Evolutionary conservation across 2,329 filamentous ascomycete species (phyloP), one percentile per base, ranked within the genome.

Genomic region (Fusarium sp.): DNA sequence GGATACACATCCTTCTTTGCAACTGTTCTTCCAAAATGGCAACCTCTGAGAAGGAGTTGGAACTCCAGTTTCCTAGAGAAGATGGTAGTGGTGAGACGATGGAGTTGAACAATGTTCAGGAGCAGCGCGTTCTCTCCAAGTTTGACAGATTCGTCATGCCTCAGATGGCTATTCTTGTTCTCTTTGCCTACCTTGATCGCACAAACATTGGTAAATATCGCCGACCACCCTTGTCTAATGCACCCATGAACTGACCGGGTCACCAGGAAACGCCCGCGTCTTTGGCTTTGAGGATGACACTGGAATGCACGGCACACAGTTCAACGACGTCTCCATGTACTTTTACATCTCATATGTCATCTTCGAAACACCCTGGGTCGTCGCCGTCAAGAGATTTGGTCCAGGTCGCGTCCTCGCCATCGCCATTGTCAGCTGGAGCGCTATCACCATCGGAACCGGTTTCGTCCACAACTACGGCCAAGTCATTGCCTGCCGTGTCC

Each of bases 271-370:
- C 64, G 80, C 81, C 7, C 73, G 81, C 29, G 77, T 83, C 29
- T 76, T 81, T 68, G 78, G 83, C 64, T 74, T 84, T 5, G 75
- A 80, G 3, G 76, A 81, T 22, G 78, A 80, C 27, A 78, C 82
- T 11, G 73, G 78, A 0, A 78, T 83, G 69, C 68, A 71, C 1
- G 76, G 76, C 3, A 76, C 76, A 1, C 74, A 83, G 6, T 83
- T 82, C 61, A 82, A 80, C 61, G 75, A 80, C 18, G 71, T 80
- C 2, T 76, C 82, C 0, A 80, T 74, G 52, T 74, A 79, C 14
- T 81, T 80, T 20, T 81, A 77, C 54, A 77, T 83, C 7, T 73
- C 81, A 6, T 82, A 82, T 64, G 80, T 83, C 9, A 63, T 80
- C 2, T 81, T 81, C 5, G 81, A 82, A 61, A 76, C 77, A 0